phyloP scores from a whole-genome alignment of 2,329 filamentous ascomycete genomes.

The Pseudofabraea citricarpa region DNA sequence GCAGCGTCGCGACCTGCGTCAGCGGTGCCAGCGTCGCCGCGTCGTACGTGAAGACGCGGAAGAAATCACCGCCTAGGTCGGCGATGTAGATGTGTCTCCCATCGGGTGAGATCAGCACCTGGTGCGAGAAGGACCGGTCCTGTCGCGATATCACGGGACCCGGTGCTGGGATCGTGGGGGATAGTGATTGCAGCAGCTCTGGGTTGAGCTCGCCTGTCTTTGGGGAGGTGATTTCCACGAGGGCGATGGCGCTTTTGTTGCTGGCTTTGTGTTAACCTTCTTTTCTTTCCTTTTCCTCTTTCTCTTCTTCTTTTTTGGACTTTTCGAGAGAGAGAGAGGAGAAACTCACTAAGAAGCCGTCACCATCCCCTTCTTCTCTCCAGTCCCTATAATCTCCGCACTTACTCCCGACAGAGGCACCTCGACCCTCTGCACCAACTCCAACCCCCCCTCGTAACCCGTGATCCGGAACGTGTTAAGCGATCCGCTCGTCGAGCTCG shows the following conservation, averaged over 20 bases:
- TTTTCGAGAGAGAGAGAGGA: not conserved
- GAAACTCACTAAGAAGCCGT: slow-evolving; percentile 9
- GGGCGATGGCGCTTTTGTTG: slow-evolving; percentile 5
- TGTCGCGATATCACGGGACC: slow-evolving; percentile 27
- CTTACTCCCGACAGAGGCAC: slow-evolving; percentile 6
- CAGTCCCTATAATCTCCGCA: not conserved
- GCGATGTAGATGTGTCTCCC: slow-evolving; percentile 40
- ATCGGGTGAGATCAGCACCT: slow-evolving; percentile 44
- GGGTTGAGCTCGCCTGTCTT: not conserved
- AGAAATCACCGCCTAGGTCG: slow-evolving; percentile 43
- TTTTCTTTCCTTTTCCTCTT: not conserved
- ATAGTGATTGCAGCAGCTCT: slow-evolving; percentile 4
- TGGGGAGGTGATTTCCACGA: not conserved
- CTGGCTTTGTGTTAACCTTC: not conserved
- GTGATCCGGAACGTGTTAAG: slow-evolving; percentile 7
- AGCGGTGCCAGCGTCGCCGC: slow-evolving; percentile 32
- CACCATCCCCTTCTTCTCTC: slow-evolving; percentile 6
- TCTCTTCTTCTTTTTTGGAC: not conserved
- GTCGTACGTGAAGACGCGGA: slow-evolving; percentile 38
- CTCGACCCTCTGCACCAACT: slow-evolving; percentile 3
- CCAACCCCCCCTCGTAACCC: slow-evolving; percentile 4
- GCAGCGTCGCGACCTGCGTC: slow-evolving; percentile 27
- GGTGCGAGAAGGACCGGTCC: slow-evolving; percentile 40
- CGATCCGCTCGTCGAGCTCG: slow-evolving; percentile 6
- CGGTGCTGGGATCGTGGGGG: slow-evolving; percentile 4